Evolutionary conservation across 495 filamentous ascomycete genomes (phyloP), one percentile per base, ranked within the genome.

Genomic region (Pyrenopolyporus hunteri): DNA sequence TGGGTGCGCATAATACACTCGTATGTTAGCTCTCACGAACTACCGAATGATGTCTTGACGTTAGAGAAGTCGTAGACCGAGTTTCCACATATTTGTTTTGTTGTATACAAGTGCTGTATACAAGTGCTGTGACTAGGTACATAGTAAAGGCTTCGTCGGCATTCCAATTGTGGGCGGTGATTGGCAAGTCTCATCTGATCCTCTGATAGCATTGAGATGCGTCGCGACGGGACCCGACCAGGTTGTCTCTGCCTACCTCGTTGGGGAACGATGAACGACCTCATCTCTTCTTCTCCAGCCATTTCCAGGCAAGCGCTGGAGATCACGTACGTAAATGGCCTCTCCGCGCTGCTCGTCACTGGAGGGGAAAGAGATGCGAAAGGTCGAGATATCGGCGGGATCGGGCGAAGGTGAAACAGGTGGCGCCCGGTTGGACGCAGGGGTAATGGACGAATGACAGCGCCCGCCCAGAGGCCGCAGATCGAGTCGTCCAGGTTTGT

Each of bases 351-450:
- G 47, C 47, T 63, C 53, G n/a, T 42, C 40, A 23, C 19, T 31
- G 23, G 13, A 40, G 22, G 13, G 22, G 8, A 3, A 23, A 10
- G 10, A 57, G 35, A 50, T 46, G 31, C 39, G 55, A 49, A 31
- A 40, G 32, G 29, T 43, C 13, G 50, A 48, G 54, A 59, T 55
- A 48, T n/a, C 20, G 23, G 44, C 51, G 45, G 50, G 50, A 54
- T 16, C 35, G 22, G 13, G 19, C 42, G 37, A 39, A 65, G 9
- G 16, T 60, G 63, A 66, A 66, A 66, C 63, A n/a, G 29, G 31
- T 43, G 26, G 46, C 20, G 37, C 26, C 40, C 25, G 22, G 37
- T 14, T 23, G 52, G n/a, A 53, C 43, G 46, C 49, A 65, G 63
- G 57, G 63, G 55, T 31, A 33, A 25, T 26, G n/a, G 39, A 22